Evolutionary conservation across 805 yeast genomes (phyloP).

Genomic region (Yamadazyma kitorensis): DNA sequence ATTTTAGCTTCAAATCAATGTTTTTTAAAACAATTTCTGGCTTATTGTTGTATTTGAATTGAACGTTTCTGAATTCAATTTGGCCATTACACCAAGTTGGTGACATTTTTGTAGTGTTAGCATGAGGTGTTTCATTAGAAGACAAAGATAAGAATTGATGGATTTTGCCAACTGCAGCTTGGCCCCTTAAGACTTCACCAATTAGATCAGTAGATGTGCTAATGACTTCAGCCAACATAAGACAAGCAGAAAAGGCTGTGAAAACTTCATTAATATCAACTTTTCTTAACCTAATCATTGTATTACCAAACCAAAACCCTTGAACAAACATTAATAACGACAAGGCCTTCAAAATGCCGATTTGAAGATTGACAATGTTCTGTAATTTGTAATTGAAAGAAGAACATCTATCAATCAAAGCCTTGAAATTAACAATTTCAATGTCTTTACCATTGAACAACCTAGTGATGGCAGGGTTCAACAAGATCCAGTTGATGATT

Average conservation of each 20-base stretch:
- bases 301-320: conserved; percentile 88
- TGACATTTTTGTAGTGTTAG: conserved; percentile 6
- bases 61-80: conserved; percentile 53
- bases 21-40: conserved; percentile 45
- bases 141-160: conserved; percentile 4
- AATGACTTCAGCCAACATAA: conserved; percentile 64
- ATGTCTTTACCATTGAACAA: conserved; percentile 51
- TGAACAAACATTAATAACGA: conserved; percentile 79
- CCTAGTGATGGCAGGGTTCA: conserved; percentile 58
- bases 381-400: conserved; percentile 40
- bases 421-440: conserved; percentile 48
- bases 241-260: conserved; percentile 80
- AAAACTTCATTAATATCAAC: conserved; percentile 62
- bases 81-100: conserved; percentile 38
- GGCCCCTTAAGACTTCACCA: conserved; percentile 66
- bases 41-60: conserved; percentile 64
- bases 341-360: conserved; percentile 54
- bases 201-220: conserved; percentile 55
- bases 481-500: conserved; percentile 67
- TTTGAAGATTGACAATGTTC: conserved; percentile 52
- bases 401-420: conserved; percentile 35
- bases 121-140: neutral
- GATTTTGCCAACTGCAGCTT: conserved; percentile 60
- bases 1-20: conserved; percentile 34
- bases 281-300: conserved; percentile 52